These are phyloP conservation scores for Fusarium hostae DNA, from an alignment of 2,329 filamentous ascomycete genomes.

Conservation along the genomic window DNA sequence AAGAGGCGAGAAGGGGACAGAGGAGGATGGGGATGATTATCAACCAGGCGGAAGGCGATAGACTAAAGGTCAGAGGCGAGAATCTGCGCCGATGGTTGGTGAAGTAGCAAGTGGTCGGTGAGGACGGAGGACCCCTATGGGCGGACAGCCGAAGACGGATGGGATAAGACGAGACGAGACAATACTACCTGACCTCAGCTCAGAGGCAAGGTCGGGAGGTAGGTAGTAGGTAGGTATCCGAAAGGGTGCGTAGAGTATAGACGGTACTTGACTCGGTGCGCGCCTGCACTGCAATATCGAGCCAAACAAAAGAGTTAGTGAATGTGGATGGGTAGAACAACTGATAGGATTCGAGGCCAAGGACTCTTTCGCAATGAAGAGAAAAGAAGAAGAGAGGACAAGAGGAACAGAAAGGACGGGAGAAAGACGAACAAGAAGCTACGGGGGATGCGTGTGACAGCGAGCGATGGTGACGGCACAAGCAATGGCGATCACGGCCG, in stretches of 20 bases:
- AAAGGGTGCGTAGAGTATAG: constrained; percentile 41
- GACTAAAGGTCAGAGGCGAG: constrained; percentile 15
- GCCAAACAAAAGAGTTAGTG: constrained; percentile 40
- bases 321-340: constrained; percentile 23
- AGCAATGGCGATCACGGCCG: constrained; percentile 37
- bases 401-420: constrained; percentile 10
- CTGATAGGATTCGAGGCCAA: constrained; percentile 10
- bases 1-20: constrained; percentile 15
- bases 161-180: constrained; percentile 20
- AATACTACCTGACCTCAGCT: constrained; percentile 20
- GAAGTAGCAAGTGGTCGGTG: constrained; percentile 42
- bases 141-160: constrained; percentile 32
- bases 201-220: constrained; percentile 39
- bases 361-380: constrained; percentile 13
- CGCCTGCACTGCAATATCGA: constrained; percentile 39
- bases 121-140: constrained; percentile 35
- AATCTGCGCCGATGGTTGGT: constrained; percentile 24
- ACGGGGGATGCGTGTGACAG: constrained; percentile 39
- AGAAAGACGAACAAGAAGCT: constrained; percentile 27
- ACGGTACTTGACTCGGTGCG: constrained; percentile 37
- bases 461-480: constrained; percentile 35
- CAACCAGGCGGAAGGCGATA: constrained; percentile 25
- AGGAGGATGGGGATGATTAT: constrained; percentile 21
- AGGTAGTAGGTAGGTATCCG: constrained; percentile 50
- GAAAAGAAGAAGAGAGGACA: constrained; percentile 14